Evolutionary conservation across 352 stramenopile species (phyloP).

Genomic region (Pythium brachiatum): DNA sequence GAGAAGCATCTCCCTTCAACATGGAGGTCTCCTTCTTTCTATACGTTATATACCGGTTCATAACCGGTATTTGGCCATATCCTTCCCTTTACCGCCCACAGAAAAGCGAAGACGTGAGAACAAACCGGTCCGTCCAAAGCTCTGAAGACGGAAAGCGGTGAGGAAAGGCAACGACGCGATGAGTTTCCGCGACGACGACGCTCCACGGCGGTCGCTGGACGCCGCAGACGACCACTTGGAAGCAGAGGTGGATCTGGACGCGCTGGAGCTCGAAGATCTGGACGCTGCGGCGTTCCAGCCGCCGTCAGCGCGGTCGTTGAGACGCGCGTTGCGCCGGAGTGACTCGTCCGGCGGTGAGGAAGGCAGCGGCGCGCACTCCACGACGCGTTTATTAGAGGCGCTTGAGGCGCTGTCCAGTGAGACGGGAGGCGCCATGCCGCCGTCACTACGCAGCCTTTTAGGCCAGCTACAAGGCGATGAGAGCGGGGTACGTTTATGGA

Average conservation of each 20-base stretch:
- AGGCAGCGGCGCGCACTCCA: conserved; percentile 2
- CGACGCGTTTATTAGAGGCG: conserved; percentile 48
- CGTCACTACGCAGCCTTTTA: conserved; percentile 38
- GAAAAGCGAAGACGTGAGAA: background rate
- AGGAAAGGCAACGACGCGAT: conserved; percentile 4
- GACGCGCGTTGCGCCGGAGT: conserved; percentile 8
- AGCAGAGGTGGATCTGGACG: conserved; percentile 1
- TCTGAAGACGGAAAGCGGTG: background rate
- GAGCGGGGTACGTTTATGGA: conserved; percentile 9
- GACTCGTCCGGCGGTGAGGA: conserved; percentile 5
- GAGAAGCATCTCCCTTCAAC: background rate
- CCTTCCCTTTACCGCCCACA: background rate
- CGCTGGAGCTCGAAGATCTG: conserved; percentile 12
- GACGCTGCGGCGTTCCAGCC: conserved; percentile 6
- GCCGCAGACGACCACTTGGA: background rate
- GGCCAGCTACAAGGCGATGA: conserved; percentile 26
- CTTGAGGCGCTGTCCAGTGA: conserved; percentile 52
- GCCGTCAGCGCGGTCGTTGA: background rate
- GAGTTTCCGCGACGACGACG: conserved; percentile 19
- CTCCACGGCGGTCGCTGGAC: background rate
- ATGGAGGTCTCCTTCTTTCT: background rate
- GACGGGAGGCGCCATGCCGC: conserved; percentile 30
- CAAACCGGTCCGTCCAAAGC: background rate
- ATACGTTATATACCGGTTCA: background rate
- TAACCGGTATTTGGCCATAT: conserved; percentile 6